A percentile compares a stretch with the other conserved stretches of the same genome.
Evolutionary conservation across 73 alveolate species (phyloP).

Genomic region (Blepharisma stoltei): DNA sequence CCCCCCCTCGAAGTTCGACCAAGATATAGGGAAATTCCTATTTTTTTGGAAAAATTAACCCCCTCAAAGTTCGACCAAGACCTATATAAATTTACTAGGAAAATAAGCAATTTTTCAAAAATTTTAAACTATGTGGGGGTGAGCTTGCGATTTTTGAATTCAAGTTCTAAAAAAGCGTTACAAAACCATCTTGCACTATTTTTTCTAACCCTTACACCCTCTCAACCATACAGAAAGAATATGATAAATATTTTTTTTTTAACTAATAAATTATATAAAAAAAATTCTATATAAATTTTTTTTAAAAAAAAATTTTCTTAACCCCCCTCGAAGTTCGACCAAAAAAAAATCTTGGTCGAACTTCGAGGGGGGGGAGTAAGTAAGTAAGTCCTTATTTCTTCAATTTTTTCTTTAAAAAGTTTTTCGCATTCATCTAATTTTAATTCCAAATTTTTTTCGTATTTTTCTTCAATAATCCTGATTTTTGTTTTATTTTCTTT

Average conservation of each 20-base stretch:
- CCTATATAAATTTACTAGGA: too few species aligned
- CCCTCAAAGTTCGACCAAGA: too few species aligned
- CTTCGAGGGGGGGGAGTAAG: background rate
- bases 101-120: too few species aligned
- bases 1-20: too few species aligned
- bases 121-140: too few species aligned
- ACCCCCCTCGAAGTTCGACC: too few species aligned
- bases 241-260: background rate
- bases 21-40: too few species aligned
- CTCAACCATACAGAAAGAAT: background rate
- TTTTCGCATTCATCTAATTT: background rate
- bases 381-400: background rate
- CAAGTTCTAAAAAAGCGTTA: too few species aligned
- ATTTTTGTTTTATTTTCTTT: background rate
- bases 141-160: too few species aligned
- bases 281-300: too few species aligned
- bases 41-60: too few species aligned
- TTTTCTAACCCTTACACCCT: background rate
- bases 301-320: too few species aligned
- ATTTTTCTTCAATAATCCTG: conserved; percentile 1
- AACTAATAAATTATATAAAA: background rate
- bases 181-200: background rate
- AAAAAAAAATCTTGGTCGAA: background rate
- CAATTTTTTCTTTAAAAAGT: background rate
- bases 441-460: background rate